These are phyloP conservation scores for Poa annua DNA, from an alignment of 176 grass and related monocot genomes.

Conservation along the genomic window DNA sequence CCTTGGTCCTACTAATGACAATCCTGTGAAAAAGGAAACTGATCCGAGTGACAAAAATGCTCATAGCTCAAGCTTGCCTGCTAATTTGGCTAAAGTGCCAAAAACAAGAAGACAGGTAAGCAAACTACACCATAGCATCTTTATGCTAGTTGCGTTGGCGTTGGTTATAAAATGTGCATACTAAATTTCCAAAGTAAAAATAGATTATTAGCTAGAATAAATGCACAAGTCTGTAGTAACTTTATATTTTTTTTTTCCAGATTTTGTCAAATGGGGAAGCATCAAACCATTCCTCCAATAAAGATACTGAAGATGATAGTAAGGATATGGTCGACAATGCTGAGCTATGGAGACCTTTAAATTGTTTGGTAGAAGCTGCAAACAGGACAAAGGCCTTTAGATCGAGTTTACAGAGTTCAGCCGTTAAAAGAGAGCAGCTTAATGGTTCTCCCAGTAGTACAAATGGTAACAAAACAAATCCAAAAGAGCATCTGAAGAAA, in stretches of 20 bases:
- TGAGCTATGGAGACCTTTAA: conserved; percentile 85
- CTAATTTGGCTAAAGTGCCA: conserved; percentile 50
- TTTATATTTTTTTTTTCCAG: conserved; percentile 45
- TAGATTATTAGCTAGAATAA: conserved; percentile 37
- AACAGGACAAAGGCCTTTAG: conserved; percentile 72
- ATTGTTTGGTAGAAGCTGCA: conserved; percentile 79
- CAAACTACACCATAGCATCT: conserved; percentile 8
- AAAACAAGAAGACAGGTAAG: conserved; percentile 67
- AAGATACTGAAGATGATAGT: conserved; percentile 46
- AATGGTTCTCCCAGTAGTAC: conserved; percentile 47
- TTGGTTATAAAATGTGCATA: conserved; percentile 26
- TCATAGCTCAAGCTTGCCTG: conserved; percentile 48
- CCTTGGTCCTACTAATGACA: conserved; percentile 52
- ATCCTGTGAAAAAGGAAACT: conserved; percentile 64
- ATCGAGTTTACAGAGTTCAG: conserved; percentile 54
- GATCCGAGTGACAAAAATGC: conserved; percentile 49
- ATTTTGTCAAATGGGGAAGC: conserved; percentile 55
- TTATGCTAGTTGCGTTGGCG: not conserved
- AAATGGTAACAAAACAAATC: conserved; percentile 49
- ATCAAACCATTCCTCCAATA: conserved; percentile 53
- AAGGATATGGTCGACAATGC: conserved; percentile 56
- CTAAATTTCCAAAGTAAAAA: not conserved
- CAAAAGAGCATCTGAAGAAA: conserved; percentile 54
- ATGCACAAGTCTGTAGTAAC: conserved; percentile 18
- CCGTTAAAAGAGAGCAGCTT: conserved; percentile 57